phyloP scores from a whole-genome alignment of 371 early-diverging fungal species.

The Syncephalis plumigaleata region DNA sequence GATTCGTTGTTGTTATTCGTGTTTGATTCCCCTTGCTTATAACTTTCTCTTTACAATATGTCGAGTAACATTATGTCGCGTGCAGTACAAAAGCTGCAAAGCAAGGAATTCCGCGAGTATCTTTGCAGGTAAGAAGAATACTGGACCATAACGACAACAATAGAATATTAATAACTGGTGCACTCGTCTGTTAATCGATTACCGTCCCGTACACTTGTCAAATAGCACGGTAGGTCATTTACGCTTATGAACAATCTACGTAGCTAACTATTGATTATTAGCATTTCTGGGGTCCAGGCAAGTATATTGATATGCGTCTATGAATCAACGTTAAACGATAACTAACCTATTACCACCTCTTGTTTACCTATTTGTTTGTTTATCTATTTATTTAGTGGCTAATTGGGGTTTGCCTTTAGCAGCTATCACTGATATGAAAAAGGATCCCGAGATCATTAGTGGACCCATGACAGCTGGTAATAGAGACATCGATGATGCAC shows the following conservation, averaged over 20 bases:
- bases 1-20: no score
- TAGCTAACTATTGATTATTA: slow-evolving; percentile 8
- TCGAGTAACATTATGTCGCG: no score
- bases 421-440: slow-evolving; percentile 82
- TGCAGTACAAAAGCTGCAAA: neutral
- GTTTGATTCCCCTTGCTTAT: no score
- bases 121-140: slow-evolving; percentile 6
- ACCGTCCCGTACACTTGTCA: neutral
- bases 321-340: no score
- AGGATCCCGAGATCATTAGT: slow-evolving; percentile 82
- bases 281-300: slow-evolving; percentile 86
- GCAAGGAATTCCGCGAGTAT: slow-evolving; percentile 6
- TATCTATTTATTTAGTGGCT: slow-evolving; percentile 40
- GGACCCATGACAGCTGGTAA: slow-evolving; percentile 86
- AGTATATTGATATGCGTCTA: no score
- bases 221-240: neutral
- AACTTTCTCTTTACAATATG: no score
- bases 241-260: neutral
- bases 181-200: neutral
- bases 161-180: no score
- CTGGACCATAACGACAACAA: neutral
- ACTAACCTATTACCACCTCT: no score
- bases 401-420: slow-evolving; percentile 97
- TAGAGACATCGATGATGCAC: neutral
- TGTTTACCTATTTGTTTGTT: neutral